phyloP scores from a whole-genome alignment of 805 yeast genomes.

The Kodamaea sagamina region DNA sequence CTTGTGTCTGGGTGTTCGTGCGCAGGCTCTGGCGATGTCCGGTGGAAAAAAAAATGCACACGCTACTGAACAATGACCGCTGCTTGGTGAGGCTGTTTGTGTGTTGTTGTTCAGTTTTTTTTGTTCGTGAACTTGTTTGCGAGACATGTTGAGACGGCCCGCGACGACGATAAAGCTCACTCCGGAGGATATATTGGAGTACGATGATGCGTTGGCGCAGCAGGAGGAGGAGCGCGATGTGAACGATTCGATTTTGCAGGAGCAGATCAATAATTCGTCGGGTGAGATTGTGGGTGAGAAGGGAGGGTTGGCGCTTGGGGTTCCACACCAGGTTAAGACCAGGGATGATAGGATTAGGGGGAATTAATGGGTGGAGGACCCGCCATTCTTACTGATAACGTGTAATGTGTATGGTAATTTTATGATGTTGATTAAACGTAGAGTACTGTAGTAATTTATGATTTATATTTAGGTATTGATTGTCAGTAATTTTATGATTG shows the following conservation, averaged over 20 bases:
- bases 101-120: slow-evolving; percentile 16
- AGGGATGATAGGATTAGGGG: slow-evolving; percentile 11
- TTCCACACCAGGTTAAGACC: slow-evolving; percentile 5
- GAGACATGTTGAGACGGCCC: slow-evolving; percentile 68
- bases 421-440: too few species aligned
- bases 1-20: not conserved
- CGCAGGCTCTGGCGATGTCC: not conserved
- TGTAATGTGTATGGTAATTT: not conserved
- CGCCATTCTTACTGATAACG: not conserved
- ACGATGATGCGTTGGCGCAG: slow-evolving; percentile 36
- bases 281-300: slow-evolving; percentile 1
- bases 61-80: slow-evolving; percentile 1
- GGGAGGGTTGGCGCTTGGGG: not conserved
- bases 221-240: slow-evolving; percentile 5
- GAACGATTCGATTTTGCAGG: slow-evolving; percentile 11
- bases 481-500: not conserved
- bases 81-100: too few species aligned
- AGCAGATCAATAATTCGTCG: slow-evolving; percentile 8
- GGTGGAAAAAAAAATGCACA: not conserved
- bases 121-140: not conserved
- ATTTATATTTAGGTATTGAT: not conserved
- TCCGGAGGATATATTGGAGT: slow-evolving; percentile 64
- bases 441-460: too few species aligned
- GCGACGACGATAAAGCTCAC: slow-evolving; percentile 67
- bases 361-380: slow-evolving; percentile 2